Percentiles rank a stretch among this genome's conserved stretches.
Conservation (phyloP, 495 filamentous ascomycete genomes). For the Sordaria brevicollis region DNA sequence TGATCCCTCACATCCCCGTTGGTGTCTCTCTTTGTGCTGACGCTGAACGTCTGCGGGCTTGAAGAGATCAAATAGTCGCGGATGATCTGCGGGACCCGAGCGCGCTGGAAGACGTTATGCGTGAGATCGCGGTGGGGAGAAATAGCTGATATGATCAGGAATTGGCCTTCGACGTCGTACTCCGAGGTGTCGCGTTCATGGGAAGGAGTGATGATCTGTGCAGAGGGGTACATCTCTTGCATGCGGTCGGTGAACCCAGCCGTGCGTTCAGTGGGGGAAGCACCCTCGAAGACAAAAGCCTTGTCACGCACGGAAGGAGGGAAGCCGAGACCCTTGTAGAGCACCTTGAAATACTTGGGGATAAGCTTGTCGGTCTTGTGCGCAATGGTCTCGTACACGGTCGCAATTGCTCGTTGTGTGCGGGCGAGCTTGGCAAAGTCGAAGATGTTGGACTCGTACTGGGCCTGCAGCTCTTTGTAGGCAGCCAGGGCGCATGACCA, state of each 20-base stretch:
- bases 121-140: slow-evolving; percentile 69
- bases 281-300: slow-evolving; percentile 82
- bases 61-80: slow-evolving; percentile 75
- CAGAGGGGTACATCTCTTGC: slow-evolving; percentile 81
- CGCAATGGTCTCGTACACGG: slow-evolving; percentile 77
- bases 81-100: slow-evolving; percentile 70
- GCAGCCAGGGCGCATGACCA: slow-evolving; percentile 86
- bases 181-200: slow-evolving; percentile 29
- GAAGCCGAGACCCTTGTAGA: slow-evolving; percentile 88
- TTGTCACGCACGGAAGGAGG: slow-evolving; percentile 72
- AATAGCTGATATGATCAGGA: slow-evolving; percentile 71
- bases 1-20: slow-evolving; percentile 55
- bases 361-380: slow-evolving; percentile 60
- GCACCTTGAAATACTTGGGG: slow-evolving; percentile 84
- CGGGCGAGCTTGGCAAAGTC: slow-evolving; percentile 88
- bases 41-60: slow-evolving; percentile 61
- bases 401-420: slow-evolving; percentile 84
- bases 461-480: slow-evolving; percentile 79
- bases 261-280: slow-evolving; percentile 58
- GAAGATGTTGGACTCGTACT: slow-evolving; percentile 82
- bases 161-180: slow-evolving; percentile 84
- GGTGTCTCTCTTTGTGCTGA: slow-evolving; percentile 57
- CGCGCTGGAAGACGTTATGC: slow-evolving; percentile 82
- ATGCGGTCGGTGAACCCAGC: slow-evolving; percentile 82
- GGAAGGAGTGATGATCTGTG: slow-evolving; percentile 65